Evolutionary conservation across 2,329 filamentous ascomycete species (phyloP).

Genomic region (Neurospora sp.): DNA sequence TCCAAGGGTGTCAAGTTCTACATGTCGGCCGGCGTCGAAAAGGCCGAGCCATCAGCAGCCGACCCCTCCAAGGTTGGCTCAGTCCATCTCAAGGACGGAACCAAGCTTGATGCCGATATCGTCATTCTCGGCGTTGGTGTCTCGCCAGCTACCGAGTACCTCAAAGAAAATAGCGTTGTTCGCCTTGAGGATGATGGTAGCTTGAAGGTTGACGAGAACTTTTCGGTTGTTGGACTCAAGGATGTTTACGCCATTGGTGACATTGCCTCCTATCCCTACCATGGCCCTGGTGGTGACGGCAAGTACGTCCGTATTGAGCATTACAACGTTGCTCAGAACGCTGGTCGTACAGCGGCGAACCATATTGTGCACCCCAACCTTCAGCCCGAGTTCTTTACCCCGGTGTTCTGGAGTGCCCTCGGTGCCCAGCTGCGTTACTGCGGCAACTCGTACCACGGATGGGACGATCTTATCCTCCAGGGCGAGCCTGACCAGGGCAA

Average conservation of each 20-base stretch:
- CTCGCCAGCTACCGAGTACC: slow-evolving; percentile 71
- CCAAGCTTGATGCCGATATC: slow-evolving; percentile 72
- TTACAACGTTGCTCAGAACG: slow-evolving; percentile 96
- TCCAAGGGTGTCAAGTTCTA: slow-evolving; percentile 84
- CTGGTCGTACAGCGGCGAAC: slow-evolving; percentile 68
- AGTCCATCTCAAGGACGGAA: slow-evolving; percentile 78
- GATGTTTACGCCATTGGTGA: slow-evolving; percentile 92
- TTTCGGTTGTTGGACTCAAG: slow-evolving; percentile 63
- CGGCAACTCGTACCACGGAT: slow-evolving; percentile 74
- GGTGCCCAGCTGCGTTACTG: slow-evolving; percentile 88
- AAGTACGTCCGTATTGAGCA: slow-evolving; percentile 79
- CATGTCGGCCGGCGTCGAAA: slow-evolving; percentile 71
- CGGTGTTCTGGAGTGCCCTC: slow-evolving; percentile 93
- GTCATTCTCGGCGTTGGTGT: slow-evolving; percentile 91
- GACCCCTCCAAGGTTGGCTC: slow-evolving; percentile 67
- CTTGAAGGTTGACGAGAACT: slow-evolving; percentile 68
- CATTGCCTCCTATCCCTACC: slow-evolving; percentile 90
- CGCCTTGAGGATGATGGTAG: slow-evolving; percentile 78
- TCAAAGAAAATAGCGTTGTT: slow-evolving; percentile 61
- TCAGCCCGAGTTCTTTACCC: slow-evolving; percentile 66
- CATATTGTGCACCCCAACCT: slow-evolving; percentile 61
- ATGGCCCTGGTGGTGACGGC: slow-evolving; percentile 75
- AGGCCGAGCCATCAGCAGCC: slow-evolving; percentile 61
- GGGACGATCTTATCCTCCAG: slow-evolving; percentile 74
- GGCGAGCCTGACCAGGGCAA: slow-evolving; percentile 69